Base-by-base conservation (phyloP, 2,329 filamentous ascomycete genomes). In the Mollisiaceae sp. region DNA sequence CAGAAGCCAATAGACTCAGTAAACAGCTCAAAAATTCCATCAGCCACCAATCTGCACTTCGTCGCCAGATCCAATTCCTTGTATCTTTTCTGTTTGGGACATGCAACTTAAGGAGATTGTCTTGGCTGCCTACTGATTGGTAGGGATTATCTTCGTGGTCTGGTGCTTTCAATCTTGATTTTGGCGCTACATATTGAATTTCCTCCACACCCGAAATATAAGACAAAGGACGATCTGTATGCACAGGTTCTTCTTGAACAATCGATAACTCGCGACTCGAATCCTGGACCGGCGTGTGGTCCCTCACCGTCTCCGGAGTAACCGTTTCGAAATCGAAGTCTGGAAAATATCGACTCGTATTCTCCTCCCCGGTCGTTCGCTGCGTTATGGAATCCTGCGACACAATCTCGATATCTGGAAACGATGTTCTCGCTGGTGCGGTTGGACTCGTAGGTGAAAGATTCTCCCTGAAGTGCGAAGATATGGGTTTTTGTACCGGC, bases 1-100 rank as follows among this genome's bases (percentile, higher is more conserved):
- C 71, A 60, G 80, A 74, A 59, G 77, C 76, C 0, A 72, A n/a
- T 1, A 78, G 72, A 22, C 77, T 77, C 8, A 72, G 70, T 0
- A 70, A 47, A 66, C 67, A 70, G 45, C 70, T 67, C 24, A 72
- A 35, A 27, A 64, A 35, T 45, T 64, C 65, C 41, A 35, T 27
- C 12, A 63, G 6, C 66, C 58, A 61, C 63, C 60, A 65, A 32
- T 57, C 24, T 9, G 38, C 8, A 35, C 32, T 57, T 20, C 39
- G 11, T 39, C 32, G 14, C 12, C 8, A 54, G 22, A 27, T 55
- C 59, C 60, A 65, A 32, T 57, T 55, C 45, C 24, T 54, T 14
- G 50, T 54, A 6, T 22, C 36, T 57, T 39, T 38, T 12, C 9
- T 8, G 39, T 39, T 39, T 1, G 36, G n/a, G 20, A 11, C 35